phyloP scores from a whole-genome alignment of 2,329 filamentous ascomycete genomes.

The Ophiostoma himal-ulmi region DNA sequence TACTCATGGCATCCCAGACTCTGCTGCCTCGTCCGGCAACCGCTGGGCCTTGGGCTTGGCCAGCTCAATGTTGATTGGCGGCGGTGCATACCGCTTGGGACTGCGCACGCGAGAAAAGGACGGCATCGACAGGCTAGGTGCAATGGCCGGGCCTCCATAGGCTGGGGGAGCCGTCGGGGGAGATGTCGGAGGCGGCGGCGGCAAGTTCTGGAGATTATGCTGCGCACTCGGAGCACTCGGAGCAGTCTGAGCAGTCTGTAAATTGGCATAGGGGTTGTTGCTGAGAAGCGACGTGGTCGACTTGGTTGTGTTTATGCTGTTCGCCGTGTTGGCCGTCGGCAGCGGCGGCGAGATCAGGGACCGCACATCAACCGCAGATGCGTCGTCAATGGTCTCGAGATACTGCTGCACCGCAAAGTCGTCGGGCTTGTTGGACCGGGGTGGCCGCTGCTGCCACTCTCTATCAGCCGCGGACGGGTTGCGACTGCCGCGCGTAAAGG shows the following conservation, averaged over 20 bases:
- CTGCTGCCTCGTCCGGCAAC: neutral
- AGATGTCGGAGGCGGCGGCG: neutral
- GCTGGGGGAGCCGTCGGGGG: neutral
- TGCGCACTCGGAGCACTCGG: neutral
- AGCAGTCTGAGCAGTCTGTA: neutral
- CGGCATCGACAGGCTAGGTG: constrained; percentile 25
- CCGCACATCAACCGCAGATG: constrained; percentile 21
- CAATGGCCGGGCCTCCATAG: neutral
- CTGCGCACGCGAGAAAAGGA: constrained; percentile 37
- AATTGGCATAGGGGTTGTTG: neutral
- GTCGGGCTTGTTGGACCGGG: constrained; percentile 27
- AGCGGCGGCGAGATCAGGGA: constrained; percentile 26
- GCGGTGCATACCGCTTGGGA: constrained; percentile 40
- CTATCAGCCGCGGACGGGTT: neutral
- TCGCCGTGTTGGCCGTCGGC: neutral
- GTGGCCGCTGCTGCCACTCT: neutral
- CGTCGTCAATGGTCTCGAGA: constrained; percentile 32
- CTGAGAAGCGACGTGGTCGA: neutral
- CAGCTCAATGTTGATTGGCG: constrained; percentile 32
- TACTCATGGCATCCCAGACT: neutral
- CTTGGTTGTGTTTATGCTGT: neutral
- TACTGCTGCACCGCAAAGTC: constrained; percentile 37
- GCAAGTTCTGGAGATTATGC: neutral
- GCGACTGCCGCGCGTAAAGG: constrained; percentile 19
- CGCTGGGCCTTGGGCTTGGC: constrained; percentile 4